These are phyloP conservation scores for Phaseolus lunatus DNA, from an alignment of 306 rosid species.

Conservation along the genomic window DNA sequence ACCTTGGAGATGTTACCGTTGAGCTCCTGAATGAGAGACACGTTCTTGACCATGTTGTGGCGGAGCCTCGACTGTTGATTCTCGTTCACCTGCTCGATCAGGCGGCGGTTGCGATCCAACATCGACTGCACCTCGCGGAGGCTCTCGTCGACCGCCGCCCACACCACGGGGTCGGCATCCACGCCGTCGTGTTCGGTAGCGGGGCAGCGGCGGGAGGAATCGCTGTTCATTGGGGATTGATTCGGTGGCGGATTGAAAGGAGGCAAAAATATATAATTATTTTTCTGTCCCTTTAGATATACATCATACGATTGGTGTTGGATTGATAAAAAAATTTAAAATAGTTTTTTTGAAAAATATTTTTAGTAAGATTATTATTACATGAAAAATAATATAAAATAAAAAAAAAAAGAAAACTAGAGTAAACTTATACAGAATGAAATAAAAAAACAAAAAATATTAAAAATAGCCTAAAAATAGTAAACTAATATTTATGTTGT, in stretches of 20 bases:
- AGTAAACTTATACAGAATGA: too few species aligned
- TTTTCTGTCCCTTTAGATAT: too few species aligned
- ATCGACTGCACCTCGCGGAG: slow-evolving; percentile 82
- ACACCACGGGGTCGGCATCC: slow-evolving; percentile 54
- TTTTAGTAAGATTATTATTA: too few species aligned
- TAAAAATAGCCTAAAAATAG: too few species aligned
- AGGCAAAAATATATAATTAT: background rate
- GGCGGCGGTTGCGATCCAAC: slow-evolving; percentile 70
- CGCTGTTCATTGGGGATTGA: background rate
- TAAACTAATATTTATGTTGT: too few species aligned
- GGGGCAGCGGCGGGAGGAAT: background rate
- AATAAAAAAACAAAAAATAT: too few species aligned
- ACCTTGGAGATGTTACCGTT: slow-evolving; percentile 83
- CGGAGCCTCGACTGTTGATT: slow-evolving; percentile 77
- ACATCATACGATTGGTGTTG: too few species aligned
- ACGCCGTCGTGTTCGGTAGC: background rate
- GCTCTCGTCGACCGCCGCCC: slow-evolving; percentile 65
- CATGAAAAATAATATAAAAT: too few species aligned
- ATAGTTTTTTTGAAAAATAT: too few species aligned
- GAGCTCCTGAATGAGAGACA: slow-evolving; percentile 76
- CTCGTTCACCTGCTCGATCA: slow-evolving; percentile 85
- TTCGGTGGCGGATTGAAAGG: background rate
- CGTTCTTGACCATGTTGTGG: slow-evolving; percentile 84
- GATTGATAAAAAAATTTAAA: too few species aligned
- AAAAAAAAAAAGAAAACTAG: too few species aligned